Evolutionary conservation across 2,329 filamentous ascomycete genomes (phyloP), one percentile per base, ranked within the genome.

Genomic region (Ustulina deusta): DNA sequence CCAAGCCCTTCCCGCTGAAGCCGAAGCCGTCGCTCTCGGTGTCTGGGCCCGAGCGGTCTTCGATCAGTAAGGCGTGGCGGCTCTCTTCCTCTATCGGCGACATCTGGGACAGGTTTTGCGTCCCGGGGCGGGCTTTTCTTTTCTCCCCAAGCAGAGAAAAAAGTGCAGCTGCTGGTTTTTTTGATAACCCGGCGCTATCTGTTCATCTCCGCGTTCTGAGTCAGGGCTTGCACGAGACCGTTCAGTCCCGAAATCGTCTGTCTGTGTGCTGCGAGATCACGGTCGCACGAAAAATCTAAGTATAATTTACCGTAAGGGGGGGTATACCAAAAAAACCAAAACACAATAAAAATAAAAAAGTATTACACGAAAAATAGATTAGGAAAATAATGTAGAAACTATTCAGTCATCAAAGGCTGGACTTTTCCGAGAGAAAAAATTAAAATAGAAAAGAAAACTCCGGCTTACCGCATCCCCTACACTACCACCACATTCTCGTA

Each of bases 11-110:
- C 62, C 76, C 74, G 61, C 78, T 76, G 63, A 52, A 46, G 46
- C 25, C 32, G 42, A 79, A 80, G 66, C 75, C 73, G 55, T 78
- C 83, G 72, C 81, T 83, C 57, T 85, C 83, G 49, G 77, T 72
- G 60, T 86, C 83, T 13, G 52, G 34, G 13, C 22, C 63, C 38
- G 82, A 83, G 22, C 79, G 81, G 60, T 84, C 81, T n/a, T 85
- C 81, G 36, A 85, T 75, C 38, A 68, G 34, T 44, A 85, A 77
- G 15, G 78, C 34, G 34, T 7, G 77, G 62, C 81, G 75, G 71
- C 81, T 83, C 77, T 86, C 84, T 75, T 86, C 84, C 74, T 80
- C 74, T 58, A 77, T 77, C 68, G 79, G 75, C 38, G 78, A 77
- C 67, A 76, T 73, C 57, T 72, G 44, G 38, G 15, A 20, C 27